Evolutionary conservation across 2,329 filamentous ascomycete genomes (phyloP).

Genomic region (Amauroascus verrucosus): DNA sequence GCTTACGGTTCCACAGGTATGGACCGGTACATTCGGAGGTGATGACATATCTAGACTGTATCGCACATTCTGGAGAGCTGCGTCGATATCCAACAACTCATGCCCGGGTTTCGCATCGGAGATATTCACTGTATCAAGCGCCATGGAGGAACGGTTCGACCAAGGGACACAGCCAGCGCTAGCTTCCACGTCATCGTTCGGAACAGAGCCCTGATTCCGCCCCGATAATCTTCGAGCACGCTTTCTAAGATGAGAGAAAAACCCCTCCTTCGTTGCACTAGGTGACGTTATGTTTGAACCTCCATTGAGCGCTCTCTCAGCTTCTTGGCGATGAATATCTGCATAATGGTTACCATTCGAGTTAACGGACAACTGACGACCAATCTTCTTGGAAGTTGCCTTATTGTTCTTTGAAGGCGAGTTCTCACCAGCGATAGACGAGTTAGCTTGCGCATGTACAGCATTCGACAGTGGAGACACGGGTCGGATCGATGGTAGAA

Average conservation of each 20-base stretch:
- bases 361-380: constrained; percentile 81
- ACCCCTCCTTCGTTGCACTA: constrained; percentile 69
- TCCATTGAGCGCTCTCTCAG: constrained; percentile 80
- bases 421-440: constrained; percentile 41
- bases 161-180: constrained; percentile 85
- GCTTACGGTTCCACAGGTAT: constrained; percentile 24
- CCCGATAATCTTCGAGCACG: constrained; percentile 86
- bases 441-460: constrained; percentile 78
- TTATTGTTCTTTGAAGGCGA: constrained; percentile 39
- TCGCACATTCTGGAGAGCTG: constrained; percentile 50
- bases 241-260: constrained; percentile 95
- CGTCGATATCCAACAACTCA: constrained; percentile 51
- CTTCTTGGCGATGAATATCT: constrained; percentile 79
- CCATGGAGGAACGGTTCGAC: constrained; percentile 76
- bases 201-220: constrained; percentile 72
- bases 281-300: constrained; percentile 65
- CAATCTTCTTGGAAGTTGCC: constrained; percentile 70
- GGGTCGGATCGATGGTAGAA: constrained; percentile 84
- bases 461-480: constrained; percentile 94
- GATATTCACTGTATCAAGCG: constrained; percentile 52
- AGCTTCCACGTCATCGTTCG: constrained; percentile 81
- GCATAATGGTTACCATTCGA: constrained; percentile 90
- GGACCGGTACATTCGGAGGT: constrained; percentile 31
- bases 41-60: constrained; percentile 44
- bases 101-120: constrained; percentile 32